Conservation (phyloP, 2,329 filamentous ascomycete genomes). For the Colletotrichum tropicale region DNA sequence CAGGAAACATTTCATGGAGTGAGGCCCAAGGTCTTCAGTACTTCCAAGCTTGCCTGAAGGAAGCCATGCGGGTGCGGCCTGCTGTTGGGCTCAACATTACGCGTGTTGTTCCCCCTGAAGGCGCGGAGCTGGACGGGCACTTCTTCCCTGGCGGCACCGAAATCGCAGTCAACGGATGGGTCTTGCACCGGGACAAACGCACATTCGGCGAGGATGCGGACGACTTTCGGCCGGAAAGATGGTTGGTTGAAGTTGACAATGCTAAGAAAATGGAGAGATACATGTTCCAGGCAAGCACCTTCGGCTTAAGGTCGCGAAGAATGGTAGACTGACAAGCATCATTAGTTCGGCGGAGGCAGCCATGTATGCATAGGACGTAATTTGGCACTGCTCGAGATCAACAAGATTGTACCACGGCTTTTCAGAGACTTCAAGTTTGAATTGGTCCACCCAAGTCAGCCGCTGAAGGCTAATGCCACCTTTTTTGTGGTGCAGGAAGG, state of each 20-base stretch:
- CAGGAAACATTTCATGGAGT: constrained; percentile 50
- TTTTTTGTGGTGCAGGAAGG: constrained; percentile 66
- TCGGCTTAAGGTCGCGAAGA: not conserved
- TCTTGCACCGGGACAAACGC: constrained; percentile 51
- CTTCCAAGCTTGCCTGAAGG: constrained; percentile 61
- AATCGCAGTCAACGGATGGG: constrained; percentile 60
- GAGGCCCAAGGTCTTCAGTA: constrained; percentile 55
- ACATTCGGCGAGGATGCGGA: constrained; percentile 58
- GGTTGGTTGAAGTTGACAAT: constrained; percentile 51
- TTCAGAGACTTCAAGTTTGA: constrained; percentile 59
- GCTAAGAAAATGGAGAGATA: constrained; percentile 55
- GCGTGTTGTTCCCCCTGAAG: constrained; percentile 53
- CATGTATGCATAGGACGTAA: constrained; percentile 62
- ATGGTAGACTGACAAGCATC: not conserved
- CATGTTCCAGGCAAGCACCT: constrained; percentile 55
- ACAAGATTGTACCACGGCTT: constrained; percentile 62
- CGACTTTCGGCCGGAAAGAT: constrained; percentile 57
- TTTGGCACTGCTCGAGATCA: constrained; percentile 60
- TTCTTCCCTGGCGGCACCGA: constrained; percentile 56
- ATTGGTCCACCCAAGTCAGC: constrained; percentile 52
- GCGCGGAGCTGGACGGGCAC: constrained; percentile 54
- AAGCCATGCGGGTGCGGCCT: constrained; percentile 60
- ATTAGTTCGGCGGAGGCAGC: constrained; percentile 56
- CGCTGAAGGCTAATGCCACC: constrained; percentile 57
- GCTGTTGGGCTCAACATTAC: constrained; percentile 60